Percentiles rank a stretch among this genome's conserved stretches.
These are phyloP conservation scores for Colletotrichum sp. DNA, from an alignment of 2,329 filamentous ascomycete species.

Conservation along the genomic window DNA sequence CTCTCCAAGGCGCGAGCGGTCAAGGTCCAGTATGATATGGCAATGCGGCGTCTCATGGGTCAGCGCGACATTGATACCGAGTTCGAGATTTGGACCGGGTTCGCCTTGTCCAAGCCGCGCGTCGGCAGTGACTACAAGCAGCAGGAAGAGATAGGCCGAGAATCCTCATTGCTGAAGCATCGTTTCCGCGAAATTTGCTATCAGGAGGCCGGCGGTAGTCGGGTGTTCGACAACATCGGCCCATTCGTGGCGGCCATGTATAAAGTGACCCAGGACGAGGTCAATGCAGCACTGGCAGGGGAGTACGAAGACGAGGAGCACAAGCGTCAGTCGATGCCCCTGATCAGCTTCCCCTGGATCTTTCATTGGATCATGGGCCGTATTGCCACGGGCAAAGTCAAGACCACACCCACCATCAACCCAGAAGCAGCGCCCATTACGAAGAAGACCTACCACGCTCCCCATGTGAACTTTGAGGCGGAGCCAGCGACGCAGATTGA, in stretches of 20 bases:
- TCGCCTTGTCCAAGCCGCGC: constrained; percentile 76
- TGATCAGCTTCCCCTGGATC: constrained; percentile 95
- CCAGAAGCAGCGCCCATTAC: not conserved
- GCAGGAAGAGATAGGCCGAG: constrained; percentile 78
- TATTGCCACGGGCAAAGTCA: constrained; percentile 56
- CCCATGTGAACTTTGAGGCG: not conserved
- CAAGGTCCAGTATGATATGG: constrained; percentile 79
- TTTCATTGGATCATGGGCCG: constrained; percentile 75
- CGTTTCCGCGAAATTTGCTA: constrained; percentile 72
- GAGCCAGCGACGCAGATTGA: constrained; percentile 14
- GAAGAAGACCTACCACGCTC: not conserved
- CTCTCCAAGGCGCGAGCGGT: constrained; percentile 66
- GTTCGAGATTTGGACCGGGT: constrained; percentile 90
- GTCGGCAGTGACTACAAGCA: constrained; percentile 83
- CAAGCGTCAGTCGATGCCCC: constrained; percentile 61
- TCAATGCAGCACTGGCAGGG: constrained; percentile 62
- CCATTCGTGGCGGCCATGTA: constrained; percentile 90
- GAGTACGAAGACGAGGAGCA: constrained; percentile 31
- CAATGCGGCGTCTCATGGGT: constrained; percentile 79
- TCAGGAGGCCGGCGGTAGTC: constrained; percentile 63
- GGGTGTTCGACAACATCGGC: constrained; percentile 66
- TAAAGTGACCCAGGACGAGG: constrained; percentile 75
- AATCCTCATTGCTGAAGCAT: constrained; percentile 69
- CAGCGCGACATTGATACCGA: constrained; percentile 86
- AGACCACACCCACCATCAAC: not conserved